These are phyloP conservation scores for Grifola frondosa DNA, from an alignment of 1,284 basidiomycete genomes.

Conservation along the genomic window DNA sequence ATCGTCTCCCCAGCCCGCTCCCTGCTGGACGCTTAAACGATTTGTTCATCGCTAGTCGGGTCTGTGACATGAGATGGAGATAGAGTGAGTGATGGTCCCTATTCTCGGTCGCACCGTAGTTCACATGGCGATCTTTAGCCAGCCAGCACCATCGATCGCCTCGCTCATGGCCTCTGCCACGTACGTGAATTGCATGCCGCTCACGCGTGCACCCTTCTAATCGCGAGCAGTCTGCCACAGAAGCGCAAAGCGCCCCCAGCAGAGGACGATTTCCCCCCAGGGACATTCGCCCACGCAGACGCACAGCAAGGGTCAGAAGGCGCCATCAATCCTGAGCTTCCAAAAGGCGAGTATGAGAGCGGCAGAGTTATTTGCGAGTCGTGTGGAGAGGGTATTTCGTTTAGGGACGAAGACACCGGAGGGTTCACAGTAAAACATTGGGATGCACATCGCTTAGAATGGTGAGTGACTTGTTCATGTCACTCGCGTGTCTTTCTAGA, in stretches of 20 bases:
- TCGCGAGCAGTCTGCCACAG: slow-evolving; percentile 30
- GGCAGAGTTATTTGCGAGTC: slow-evolving; percentile 63
- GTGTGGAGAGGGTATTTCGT: slow-evolving; percentile 59
- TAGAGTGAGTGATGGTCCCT: slow-evolving; percentile 16
- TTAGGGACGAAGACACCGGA: slow-evolving; percentile 59
- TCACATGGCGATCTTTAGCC: slow-evolving; percentile 3
- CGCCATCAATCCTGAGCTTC: slow-evolving; percentile 19
- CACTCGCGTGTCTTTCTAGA: slow-evolving; percentile 1
- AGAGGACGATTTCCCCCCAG: slow-evolving; percentile 19
- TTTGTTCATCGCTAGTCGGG: background rate
- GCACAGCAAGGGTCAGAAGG: slow-evolving; percentile 16
- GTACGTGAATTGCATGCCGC: slow-evolving; percentile 17
- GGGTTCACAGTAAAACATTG: slow-evolving; percentile 66
- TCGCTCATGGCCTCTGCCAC: slow-evolving; percentile 21
- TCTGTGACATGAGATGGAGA: slow-evolving; percentile 16
- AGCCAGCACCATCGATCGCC: slow-evolving; percentile 15
- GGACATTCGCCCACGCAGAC: slow-evolving; percentile 17
- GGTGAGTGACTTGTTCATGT: slow-evolving; percentile 40
- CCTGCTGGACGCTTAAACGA: slow-evolving; percentile 3
- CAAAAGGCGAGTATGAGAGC: slow-evolving; percentile 50
- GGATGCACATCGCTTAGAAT: slow-evolving; percentile 61
- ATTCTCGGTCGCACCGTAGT: background rate
- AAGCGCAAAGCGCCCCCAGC: slow-evolving; percentile 42
- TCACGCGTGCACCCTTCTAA: slow-evolving; percentile 4
- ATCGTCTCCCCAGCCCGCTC: slow-evolving; percentile 16